Conservation (phyloP, 2,329 filamentous ascomycete genomes). For the Neoascochyta sp. region DNA sequence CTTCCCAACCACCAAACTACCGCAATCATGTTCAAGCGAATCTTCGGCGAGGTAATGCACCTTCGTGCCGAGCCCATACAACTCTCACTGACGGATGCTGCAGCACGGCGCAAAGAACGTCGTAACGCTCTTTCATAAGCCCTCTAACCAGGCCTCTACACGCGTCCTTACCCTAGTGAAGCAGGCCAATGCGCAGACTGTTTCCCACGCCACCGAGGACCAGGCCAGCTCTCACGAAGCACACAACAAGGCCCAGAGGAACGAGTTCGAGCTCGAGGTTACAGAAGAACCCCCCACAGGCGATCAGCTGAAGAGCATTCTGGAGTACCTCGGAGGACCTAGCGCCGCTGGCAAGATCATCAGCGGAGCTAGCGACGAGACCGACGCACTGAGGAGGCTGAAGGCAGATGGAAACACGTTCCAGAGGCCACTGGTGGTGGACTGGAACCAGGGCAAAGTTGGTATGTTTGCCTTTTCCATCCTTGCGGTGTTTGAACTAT, state of each 20-base stretch:
- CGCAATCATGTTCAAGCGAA: constrained; percentile 43
- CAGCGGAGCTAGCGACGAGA: constrained; percentile 66
- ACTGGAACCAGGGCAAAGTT: constrained; percentile 89
- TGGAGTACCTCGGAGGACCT: constrained; percentile 69
- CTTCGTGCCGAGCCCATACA: no score
- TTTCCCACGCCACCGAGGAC: constrained; percentile 66
- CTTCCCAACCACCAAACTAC: constrained; percentile 4
- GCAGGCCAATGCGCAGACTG: constrained; percentile 68
- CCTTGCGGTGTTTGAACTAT: background rate
- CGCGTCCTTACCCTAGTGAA: constrained; percentile 75
- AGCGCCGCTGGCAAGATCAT: constrained; percentile 63
- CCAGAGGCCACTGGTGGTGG: constrained; percentile 73
- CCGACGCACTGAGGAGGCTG: constrained; percentile 76
- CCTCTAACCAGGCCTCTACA: constrained; percentile 66
- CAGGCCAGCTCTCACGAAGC: constrained; percentile 64
- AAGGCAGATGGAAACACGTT: constrained; percentile 67
- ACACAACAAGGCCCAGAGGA: constrained; percentile 57
- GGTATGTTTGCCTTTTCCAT: constrained; percentile 40
- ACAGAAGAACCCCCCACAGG: constrained; percentile 75
- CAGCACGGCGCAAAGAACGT: constrained; percentile 62
- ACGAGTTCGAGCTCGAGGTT: constrained; percentile 82
- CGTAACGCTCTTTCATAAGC: constrained; percentile 92
- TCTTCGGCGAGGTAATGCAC: constrained; percentile 47
- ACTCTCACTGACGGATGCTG: no score
- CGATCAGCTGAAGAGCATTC: constrained; percentile 77